A percentile compares a stretch with the other conserved stretches of the same genome.
Conservation (phyloP, 257 asterid genomes). For the Solanum sitiens region DNA sequence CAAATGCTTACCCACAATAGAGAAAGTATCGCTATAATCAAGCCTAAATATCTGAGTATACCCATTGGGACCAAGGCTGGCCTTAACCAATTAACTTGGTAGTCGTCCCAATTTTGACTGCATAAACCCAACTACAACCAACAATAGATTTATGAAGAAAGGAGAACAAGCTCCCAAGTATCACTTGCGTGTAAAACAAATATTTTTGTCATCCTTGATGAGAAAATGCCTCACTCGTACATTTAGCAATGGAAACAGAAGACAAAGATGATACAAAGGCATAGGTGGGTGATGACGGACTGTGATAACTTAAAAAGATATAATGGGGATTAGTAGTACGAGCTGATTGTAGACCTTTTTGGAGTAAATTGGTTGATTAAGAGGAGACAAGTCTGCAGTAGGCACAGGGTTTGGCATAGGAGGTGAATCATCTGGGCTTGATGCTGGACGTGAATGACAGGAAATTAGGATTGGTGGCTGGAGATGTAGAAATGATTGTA, state of each 20-base stretch:
- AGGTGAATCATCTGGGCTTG: not conserved
- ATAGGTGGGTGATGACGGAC: not conserved
- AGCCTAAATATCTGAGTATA: not conserved
- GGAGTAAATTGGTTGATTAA: not conserved
- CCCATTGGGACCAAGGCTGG: not conserved
- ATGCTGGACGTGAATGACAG: not conserved
- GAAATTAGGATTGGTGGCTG: not conserved
- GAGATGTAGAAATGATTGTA: not conserved
- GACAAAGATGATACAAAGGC: not conserved
- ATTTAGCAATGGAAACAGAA: not conserved
- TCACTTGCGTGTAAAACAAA: not conserved
- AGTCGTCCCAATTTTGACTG: not conserved
- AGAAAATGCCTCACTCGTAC: not conserved
- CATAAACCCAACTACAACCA: not conserved
- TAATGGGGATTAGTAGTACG: not conserved
- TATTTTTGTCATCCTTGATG: not conserved
- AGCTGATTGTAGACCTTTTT: not conserved
- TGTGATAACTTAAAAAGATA: not conserved
- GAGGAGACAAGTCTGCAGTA: not conserved
- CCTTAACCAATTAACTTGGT: not conserved
- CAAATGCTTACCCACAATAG: not conserved
- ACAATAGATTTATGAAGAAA: not conserved
- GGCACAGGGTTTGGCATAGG: not conserved
- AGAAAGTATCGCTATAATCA: not conserved
- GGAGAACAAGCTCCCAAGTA: not conserved